Conservation (phyloP, 192 early-diverging fungal genomes). For the Funneliformis geosporum region DNA sequence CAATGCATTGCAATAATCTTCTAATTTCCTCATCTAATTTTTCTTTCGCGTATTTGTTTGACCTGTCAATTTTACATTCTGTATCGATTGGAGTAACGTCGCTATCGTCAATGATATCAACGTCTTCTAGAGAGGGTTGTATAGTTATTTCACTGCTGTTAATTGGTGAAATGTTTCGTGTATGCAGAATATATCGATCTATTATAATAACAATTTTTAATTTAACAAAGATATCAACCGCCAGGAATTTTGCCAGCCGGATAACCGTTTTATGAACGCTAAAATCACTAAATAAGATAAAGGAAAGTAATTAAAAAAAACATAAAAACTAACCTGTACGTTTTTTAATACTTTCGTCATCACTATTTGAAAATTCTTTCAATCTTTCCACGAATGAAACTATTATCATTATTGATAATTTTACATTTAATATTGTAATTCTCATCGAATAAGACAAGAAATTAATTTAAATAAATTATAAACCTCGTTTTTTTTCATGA, state of each 20-base stretch:
- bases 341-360: not conserved
- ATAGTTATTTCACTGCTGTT: not conserved
- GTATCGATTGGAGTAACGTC: not conserved
- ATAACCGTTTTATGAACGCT: too few species aligned
- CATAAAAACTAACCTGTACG: not conserved
- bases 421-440: not conserved
- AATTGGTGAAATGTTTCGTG: conserved; percentile 8
- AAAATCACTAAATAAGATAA: too few species aligned
- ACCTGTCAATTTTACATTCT: not conserved
- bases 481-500: not conserved
- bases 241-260: too few species aligned
- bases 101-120: not conserved
- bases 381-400: conserved; percentile 13
- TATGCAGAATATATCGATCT: not conserved
- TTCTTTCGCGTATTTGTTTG: not conserved
- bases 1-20: conserved; percentile 28
- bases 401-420: not conserved
- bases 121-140: not conserved
- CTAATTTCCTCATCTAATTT: conserved; percentile 20
- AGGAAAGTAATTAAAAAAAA: not conserved
- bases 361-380: not conserved
- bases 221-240: too few species aligned
- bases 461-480: not conserved
- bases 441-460: not conserved
- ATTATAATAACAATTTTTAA: not conserved